Evolutionary conservation across 2,329 filamentous ascomycete species (phyloP).

Genomic region (Fusarium sp.): DNA sequence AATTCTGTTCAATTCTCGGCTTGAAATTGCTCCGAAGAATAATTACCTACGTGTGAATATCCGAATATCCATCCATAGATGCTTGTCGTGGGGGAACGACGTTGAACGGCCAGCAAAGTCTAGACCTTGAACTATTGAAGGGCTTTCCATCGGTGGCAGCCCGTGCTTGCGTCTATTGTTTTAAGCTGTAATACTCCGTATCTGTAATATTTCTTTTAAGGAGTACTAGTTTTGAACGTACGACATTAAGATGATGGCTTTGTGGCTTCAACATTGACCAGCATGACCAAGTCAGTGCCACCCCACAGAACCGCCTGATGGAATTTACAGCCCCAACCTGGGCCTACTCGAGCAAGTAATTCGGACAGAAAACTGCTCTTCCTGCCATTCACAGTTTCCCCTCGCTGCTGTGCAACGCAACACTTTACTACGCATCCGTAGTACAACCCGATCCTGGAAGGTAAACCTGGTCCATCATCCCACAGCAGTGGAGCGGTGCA

Average conservation of each 20-base stretch:
- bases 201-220: neutral
- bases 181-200: too few species aligned
- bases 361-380: conserved; percentile 4
- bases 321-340: conserved; percentile 26
- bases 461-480: conserved; percentile 32
- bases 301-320: conserved; percentile 10
- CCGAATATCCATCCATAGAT: neutral
- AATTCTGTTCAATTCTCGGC: conserved; percentile 13
- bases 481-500: conserved; percentile 35
- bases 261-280: neutral
- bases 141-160: neutral
- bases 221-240: conserved; percentile 2
- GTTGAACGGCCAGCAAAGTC: neutral
- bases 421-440: neutral
- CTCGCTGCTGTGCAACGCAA: too few species aligned
- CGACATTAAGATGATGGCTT: neutral
- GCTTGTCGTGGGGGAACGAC: neutral
- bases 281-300: conserved; percentile 8
- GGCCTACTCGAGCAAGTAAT: conserved; percentile 5
- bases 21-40: conserved; percentile 21
- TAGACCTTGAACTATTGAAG: conserved; percentile 28
- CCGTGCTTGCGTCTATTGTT: neutral
- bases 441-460: neutral
- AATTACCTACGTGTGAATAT: conserved; percentile 1
- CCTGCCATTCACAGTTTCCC: too few species aligned